These are phyloP conservation scores for Hygrocybe coccinea DNA, from an alignment of 768 basidiomycete species.

Conservation along the genomic window DNA sequence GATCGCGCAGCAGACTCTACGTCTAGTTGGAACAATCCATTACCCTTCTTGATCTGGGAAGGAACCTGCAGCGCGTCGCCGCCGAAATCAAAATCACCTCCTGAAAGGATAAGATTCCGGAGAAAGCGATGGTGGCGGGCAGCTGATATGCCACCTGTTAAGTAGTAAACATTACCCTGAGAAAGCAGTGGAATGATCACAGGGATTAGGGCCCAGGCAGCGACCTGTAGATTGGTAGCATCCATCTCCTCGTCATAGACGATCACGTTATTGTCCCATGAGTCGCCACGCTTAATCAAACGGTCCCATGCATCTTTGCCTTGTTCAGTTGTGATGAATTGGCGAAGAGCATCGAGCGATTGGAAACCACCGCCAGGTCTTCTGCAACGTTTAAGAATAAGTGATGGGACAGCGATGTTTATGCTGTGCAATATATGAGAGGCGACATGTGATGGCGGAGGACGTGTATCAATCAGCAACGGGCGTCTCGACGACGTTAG, in stretches of 20 bases:
- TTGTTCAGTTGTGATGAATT: conserved; percentile 76
- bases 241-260: conserved; percentile 80
- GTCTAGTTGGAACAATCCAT: conserved; percentile 66
- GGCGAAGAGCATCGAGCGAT: conserved; percentile 62
- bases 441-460: conserved; percentile 57
- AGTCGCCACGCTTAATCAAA: conserved; percentile 42
- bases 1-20: conserved; percentile 50
- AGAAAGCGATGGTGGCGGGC: conserved; percentile 58
- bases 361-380: conserved; percentile 67
- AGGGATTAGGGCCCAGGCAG: conserved; percentile 68
- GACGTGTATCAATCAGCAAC: conserved; percentile 79
- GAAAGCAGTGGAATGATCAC: conserved; percentile 56
- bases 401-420: conserved; percentile 83
- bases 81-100: conserved; percentile 29
- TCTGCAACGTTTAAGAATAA: conserved; percentile 81
- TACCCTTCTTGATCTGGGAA: conserved; percentile 31
- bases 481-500: conserved; percentile 51
- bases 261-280: conserved; percentile 73
- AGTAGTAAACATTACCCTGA: conserved; percentile 57
- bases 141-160: conserved; percentile 65
- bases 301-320: conserved; percentile 70
- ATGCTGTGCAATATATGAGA: conserved; percentile 65
- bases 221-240: conserved; percentile 47
- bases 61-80: conserved; percentile 9
- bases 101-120: conserved; percentile 46